A percentile compares a stretch with the other conserved stretches of the same genome.
Evolutionary conservation across 2,329 filamentous ascomycete species (phyloP).

Genomic region (Metarhizium robertsii): DNA sequence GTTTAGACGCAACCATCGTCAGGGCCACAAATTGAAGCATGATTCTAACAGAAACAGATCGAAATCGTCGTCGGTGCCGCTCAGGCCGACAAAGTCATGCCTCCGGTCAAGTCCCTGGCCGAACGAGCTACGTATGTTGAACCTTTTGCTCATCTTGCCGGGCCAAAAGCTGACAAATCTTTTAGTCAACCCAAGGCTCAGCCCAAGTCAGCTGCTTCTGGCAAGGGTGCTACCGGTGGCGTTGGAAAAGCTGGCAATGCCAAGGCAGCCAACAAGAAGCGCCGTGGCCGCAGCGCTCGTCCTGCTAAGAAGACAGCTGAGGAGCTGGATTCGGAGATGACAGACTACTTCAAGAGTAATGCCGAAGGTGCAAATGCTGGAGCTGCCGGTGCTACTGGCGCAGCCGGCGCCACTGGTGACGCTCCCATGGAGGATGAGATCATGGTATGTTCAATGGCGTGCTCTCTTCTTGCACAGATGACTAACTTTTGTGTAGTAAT

Average conservation of each 20-base stretch:
- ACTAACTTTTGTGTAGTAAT: background rate
- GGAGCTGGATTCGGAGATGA: slow-evolving; percentile 96
- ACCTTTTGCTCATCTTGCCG: background rate
- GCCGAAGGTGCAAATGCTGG: slow-evolving; percentile 37
- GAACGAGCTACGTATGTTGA: slow-evolving; percentile 66
- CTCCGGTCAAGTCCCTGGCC: slow-evolving; percentile 60
- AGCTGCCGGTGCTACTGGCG: slow-evolving; percentile 34
- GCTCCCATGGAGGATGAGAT: slow-evolving; percentile 61
- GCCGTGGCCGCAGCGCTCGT: slow-evolving; percentile 50
- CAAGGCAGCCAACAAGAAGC: slow-evolving; percentile 42
- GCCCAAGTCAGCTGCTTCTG: slow-evolving; percentile 70
- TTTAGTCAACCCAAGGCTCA: slow-evolving; percentile 34
- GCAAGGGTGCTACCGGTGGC: slow-evolving; percentile 41
- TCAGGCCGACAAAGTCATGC: slow-evolving; percentile 56
- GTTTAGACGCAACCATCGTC: background rate
- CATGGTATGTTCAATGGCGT: slow-evolving; percentile 24
- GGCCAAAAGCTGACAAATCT: background rate
- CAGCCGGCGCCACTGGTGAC: slow-evolving; percentile 40
- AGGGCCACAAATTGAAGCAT: too few relatives aligned
- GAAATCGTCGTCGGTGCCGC: slow-evolving; percentile 81
- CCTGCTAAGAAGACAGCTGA: slow-evolving; percentile 82
- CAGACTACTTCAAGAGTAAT: slow-evolving; percentile 69
- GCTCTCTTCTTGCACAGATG: background rate
- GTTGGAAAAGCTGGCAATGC: slow-evolving; percentile 30
- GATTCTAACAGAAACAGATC: slow-evolving; percentile 45